A percentile compares a stretch with the other conserved stretches of the same genome.
phyloP scores from a whole-genome alignment of 2,329 filamentous ascomycete genomes.

The Ceratocystis smalleyi region DNA sequence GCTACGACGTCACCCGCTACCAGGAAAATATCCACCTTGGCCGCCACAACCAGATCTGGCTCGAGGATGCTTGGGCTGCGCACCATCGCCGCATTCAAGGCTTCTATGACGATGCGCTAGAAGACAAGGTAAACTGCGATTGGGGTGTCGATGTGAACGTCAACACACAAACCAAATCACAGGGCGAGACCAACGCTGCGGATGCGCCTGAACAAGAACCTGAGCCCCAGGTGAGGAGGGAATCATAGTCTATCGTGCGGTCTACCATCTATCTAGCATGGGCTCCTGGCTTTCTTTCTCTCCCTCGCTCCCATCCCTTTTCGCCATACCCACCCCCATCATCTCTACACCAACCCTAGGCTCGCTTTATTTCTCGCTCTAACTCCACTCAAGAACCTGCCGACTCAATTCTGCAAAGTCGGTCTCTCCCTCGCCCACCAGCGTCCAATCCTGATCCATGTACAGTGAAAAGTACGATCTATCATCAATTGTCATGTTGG shows the following conservation, averaged over 20 bases:
- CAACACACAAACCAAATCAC: background rate
- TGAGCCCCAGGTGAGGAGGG: background rate
- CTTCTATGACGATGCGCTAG: constrained; percentile 34
- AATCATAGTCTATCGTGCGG: background rate
- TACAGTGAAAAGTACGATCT: constrained; percentile 15
- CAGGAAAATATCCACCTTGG: constrained; percentile 32
- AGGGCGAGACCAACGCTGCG: background rate
- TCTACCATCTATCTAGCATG: background rate
- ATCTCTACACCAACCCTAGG: background rate
- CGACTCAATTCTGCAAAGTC: constrained; percentile 15
- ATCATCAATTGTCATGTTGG: constrained; percentile 14
- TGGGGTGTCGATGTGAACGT: constrained; percentile 26
- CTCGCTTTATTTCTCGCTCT: background rate
- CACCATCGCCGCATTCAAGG: constrained; percentile 34
- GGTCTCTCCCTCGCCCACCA: constrained; percentile 14
- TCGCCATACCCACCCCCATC: background rate
- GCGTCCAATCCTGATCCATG: constrained; percentile 16
- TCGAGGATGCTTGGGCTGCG: constrained; percentile 36
- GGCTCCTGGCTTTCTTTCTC: background rate
- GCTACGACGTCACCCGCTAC: constrained; percentile 32
- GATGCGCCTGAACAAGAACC: constrained; percentile 4
- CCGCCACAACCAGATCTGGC: constrained; percentile 38
- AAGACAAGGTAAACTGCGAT: constrained; percentile 30
- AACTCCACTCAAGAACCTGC: constrained; percentile 16
- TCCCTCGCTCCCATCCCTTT: background rate